Conservation (phyloP, 768 basidiomycete genomes). For the Pholiota microspora region DNA sequence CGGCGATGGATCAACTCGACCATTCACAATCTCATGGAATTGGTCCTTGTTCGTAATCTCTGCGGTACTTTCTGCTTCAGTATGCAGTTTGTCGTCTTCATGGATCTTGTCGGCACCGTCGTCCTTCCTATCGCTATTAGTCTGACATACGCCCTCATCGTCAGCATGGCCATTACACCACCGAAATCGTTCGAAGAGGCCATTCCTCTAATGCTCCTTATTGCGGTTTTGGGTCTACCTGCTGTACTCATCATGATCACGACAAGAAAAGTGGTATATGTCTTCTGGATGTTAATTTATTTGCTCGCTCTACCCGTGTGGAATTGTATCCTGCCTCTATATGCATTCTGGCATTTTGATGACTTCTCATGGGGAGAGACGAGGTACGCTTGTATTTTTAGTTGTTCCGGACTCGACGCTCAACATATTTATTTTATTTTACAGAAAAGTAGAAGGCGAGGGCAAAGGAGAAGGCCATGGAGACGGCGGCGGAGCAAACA, state of each 20-base stretch:
- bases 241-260: conserved; percentile 91
- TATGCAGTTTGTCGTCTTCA: conserved; percentile 99
- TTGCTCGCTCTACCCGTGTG: conserved; percentile 90
- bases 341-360: conserved; percentile 99
- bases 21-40: conserved; percentile 98
- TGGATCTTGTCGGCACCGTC: conserved; percentile 90
- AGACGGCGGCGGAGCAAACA: conserved; percentile 49
- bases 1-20: conserved; percentile 99
- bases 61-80: conserved; percentile 99
- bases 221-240: conserved; percentile 91
- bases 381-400: conserved; percentile 49
- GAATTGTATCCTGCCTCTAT: conserved; percentile 93
- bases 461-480: conserved; percentile 77
- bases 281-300: conserved; percentile 98
- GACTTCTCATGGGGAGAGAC: conserved; percentile 99
- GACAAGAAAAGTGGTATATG: conserved; percentile 91
- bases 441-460: conserved; percentile 95
- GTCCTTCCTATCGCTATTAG: conserved; percentile 93
- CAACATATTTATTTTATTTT: conserved; percentile 16
- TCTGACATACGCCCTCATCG: conserved; percentile 86
- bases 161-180: conserved; percentile 75
- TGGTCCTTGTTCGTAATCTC: conserved; percentile 92
- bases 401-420: neutral
- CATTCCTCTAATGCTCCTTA: conserved; percentile 87
- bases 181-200: conserved; percentile 88